Base-by-base conservation (phyloP, 1,284 basidiomycete genomes). In the Puccinia coronata region DNA sequence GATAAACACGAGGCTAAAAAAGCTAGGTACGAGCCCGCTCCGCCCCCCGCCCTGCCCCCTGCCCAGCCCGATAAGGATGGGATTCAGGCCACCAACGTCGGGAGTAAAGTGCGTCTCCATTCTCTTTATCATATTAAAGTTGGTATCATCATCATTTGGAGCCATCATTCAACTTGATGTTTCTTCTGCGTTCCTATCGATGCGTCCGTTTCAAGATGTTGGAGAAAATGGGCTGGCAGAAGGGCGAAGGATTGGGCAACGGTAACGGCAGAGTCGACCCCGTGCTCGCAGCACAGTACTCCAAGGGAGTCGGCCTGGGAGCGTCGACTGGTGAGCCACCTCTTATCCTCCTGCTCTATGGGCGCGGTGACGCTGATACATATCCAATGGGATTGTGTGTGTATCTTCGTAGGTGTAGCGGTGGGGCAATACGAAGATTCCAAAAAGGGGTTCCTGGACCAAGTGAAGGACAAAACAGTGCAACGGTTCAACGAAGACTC, bases 211-310 rank as follows among this genome's bases (percentile, higher is more conserved):
- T 1, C 1, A 2, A 67, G 51, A 41, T 72, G 47, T 34, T 43
- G 9, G 36, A 25, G 5, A 36, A n/a, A 16, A 14, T 59, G 84
- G 95, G 95, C 0, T 97, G 95, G 95, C 92, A 89, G 82, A 91
- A 92, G 84, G 95, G 95, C 2, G 91, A 90, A n/a, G 95, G 95
- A 0, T 87, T 97, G 57, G 95, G 95, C 0, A 89, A 88, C 78
- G 93, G 91, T 8, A 92, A 93, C 80, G 95, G 95, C 28, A 87
- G 94, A 76, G 91, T 93, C 23, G 93, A 95, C 75, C 95, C 95
- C 1, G 91, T 97, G 90, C 91, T 87, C 81, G 91, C 94, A 12
- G 91, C 93, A 41, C 90, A 96, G 78, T 96, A 95, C 86, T 91
- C 92, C 4, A 90, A 92, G 83, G 92, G 95, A 12, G 94, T 91